Evolutionary conservation across 2,329 filamentous ascomycete species (phyloP), one percentile per base, ranked within the genome.

Genomic region (Aspergillus chevalieri): DNA sequence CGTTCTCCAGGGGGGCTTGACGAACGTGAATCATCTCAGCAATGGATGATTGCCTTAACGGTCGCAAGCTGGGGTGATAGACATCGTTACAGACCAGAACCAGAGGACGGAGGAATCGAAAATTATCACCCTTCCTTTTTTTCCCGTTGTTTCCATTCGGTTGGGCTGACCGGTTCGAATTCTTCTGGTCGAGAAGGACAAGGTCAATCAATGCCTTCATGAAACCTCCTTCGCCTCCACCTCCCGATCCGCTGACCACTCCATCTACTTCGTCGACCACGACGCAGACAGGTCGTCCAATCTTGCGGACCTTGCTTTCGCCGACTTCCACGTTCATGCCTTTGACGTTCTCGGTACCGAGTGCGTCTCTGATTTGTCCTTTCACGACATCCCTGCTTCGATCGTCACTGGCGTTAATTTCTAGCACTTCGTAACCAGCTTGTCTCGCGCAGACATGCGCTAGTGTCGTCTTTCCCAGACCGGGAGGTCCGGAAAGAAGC

Each of bases 321-420:
- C 70, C 68, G 46, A 77, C 62, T 51, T 78, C 74, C 9, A 72
- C 62, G 26, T 68, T 79, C 63, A 69, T 82, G 46, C 76, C 81
- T 64, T 88, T 93, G 52, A 98, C 92, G 52, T 89, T 96, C 67
- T 98, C 92, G 0, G 93, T 98, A 0, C 89, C 91, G 30, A 98
- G 79, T 66, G 89, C 92, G 49, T 95, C 95, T 58, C 88, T 81
- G 57, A 98, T 96, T 14, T 90, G 81, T 6, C 89, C 89, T 65
- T 88, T 93, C 33, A 98, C 93, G 1, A 98, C 89, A 62, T 92
- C 84, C 26, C 81, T 80, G 63, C 89, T 95, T 60, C 93, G 81
- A 65, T 98, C 94, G 64, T 98, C 93, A 60, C 92, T 97, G 7
- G 94, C 93, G 61, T 98, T 98, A 71, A 98, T 95, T 66, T 98